Percentiles rank a stretch among this genome's conserved stretches.
Conservation (phyloP, 202 grass and related monocot species). For the Cymbopogon flexuosus region DNA sequence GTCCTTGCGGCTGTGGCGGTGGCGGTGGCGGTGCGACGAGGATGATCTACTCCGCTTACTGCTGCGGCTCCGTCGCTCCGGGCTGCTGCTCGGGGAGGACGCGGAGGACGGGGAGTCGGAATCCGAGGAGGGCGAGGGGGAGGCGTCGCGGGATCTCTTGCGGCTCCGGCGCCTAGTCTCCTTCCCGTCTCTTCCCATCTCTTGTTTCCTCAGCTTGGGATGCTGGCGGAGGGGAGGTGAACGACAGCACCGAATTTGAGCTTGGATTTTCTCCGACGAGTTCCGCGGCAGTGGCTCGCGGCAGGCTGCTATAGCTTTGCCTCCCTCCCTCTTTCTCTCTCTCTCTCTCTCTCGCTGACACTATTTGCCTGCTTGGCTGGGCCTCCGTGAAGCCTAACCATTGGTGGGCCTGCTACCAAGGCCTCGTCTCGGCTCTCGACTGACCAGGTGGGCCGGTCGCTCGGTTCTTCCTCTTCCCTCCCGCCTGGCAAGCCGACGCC, state of each 20-base stretch:
- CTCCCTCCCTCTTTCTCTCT: too few relatives aligned
- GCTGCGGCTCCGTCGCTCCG: slow-evolving; percentile 30
- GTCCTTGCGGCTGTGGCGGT: slow-evolving; percentile 35
- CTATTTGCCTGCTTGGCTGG: background rate
- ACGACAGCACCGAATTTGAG: too few relatives aligned
- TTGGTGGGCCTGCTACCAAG: too few relatives aligned
- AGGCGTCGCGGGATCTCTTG: slow-evolving; percentile 36
- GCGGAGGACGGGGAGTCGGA: slow-evolving; percentile 25
- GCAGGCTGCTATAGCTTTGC: too few relatives aligned
- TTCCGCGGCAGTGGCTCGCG: too few relatives aligned
- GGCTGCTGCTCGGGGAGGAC: slow-evolving; percentile 34
- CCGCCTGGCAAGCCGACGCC: slow-evolving; percentile 21
- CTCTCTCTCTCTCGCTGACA: too few relatives aligned
- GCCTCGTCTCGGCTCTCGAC: too few relatives aligned
- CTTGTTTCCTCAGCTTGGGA: background rate
- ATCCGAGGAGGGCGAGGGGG: slow-evolving; percentile 11
- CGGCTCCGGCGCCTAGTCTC: slow-evolving; percentile 31
- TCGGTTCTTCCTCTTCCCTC: background rate
- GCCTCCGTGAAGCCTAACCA: background rate
- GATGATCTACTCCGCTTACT: slow-evolving; percentile 41
- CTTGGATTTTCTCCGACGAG: too few relatives aligned
- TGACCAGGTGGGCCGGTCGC: too few relatives aligned
- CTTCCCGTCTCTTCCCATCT: slow-evolving; percentile 39
- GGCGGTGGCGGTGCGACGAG: slow-evolving; percentile 31
- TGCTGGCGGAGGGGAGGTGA: too few relatives aligned